phyloP scores from a whole-genome alignment of 306 rosid species.

The Pterocarpus santalinus region DNA sequence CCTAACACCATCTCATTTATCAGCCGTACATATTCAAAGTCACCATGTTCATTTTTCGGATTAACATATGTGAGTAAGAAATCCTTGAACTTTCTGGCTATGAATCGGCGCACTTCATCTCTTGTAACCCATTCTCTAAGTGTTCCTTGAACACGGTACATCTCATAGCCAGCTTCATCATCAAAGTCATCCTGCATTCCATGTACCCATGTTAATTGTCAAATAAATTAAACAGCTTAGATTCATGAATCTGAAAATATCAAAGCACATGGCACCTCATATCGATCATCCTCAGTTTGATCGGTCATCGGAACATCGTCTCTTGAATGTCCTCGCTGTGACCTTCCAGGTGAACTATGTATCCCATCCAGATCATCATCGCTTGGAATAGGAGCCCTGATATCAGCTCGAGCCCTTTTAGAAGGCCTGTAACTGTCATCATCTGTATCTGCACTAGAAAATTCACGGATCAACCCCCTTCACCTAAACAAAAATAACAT shows the following conservation, averaged over 20 bases:
- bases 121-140: constrained; percentile 97
- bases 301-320: constrained; percentile 90
- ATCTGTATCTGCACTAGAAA: constrained; percentile 78
- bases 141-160: constrained; percentile 97
- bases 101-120: constrained; percentile 94
- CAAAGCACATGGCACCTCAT: constrained; percentile 60
- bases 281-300: constrained; percentile 84
- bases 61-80: constrained; percentile 82
- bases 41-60: constrained; percentile 74
- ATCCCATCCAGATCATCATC: constrained; percentile 80
- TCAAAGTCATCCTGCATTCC: constrained; percentile 80
- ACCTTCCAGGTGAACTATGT: constrained; percentile 90
- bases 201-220: constrained; percentile 25
- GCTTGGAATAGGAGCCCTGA: constrained; percentile 66
- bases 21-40: constrained; percentile 80
- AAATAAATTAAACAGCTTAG: background rate
- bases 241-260: background rate
- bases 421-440: constrained; percentile 89
- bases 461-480: constrained; percentile 23
- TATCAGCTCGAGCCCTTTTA: constrained; percentile 83
- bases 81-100: constrained; percentile 86
- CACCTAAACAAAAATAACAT: background rate
- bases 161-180: constrained; percentile 76
- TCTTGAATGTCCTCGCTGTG: constrained; percentile 75
- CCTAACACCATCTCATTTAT: constrained; percentile 98